Evolutionary conservation across 1,284 basidiomycete species (phyloP).

Genomic region (Papiliotrema fonsecae): DNA sequence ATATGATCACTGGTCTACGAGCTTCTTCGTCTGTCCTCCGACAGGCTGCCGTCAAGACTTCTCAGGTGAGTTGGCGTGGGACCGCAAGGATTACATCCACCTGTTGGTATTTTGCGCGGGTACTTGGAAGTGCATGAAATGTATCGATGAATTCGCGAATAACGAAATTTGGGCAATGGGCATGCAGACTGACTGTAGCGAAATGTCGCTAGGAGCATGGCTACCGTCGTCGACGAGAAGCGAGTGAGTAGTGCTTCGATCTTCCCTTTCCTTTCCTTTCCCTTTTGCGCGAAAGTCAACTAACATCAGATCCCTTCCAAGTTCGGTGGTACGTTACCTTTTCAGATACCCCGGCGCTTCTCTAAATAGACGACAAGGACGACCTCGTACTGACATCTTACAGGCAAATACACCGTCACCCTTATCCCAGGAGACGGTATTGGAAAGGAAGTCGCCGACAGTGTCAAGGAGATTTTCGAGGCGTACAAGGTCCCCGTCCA

Average conservation of each 20-base stretch:
- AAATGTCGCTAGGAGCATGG: slow-evolving; percentile 36
- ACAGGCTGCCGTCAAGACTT: neutral
- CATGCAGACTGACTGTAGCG: slow-evolving; percentile 16
- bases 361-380: too few species aligned
- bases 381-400: too few species aligned
- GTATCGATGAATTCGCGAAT: too few species aligned
- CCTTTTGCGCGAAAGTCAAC: neutral
- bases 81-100: neutral
- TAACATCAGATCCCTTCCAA: slow-evolving; percentile 77
- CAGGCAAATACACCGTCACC: slow-evolving; percentile 61
- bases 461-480: slow-evolving; percentile 98
- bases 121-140: too few species aligned
- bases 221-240: slow-evolving; percentile 39
- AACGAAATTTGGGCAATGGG: too few species aligned
- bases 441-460: slow-evolving; percentile 94
- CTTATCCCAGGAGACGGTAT: slow-evolving; percentile 96
- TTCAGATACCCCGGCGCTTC: too few species aligned
- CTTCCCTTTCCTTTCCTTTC: neutral
- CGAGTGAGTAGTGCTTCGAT: slow-evolving; percentile 30
- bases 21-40: slow-evolving; percentile 1
- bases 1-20: slow-evolving; percentile 1
- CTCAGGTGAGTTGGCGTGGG: neutral
- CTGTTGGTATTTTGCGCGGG: neutral
- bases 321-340: slow-evolving; percentile 78
- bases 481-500: slow-evolving; percentile 97